Conservation (phyloP, 2,329 filamentous ascomycete genomes). For the Arthrobotrys musiformis region DNA sequence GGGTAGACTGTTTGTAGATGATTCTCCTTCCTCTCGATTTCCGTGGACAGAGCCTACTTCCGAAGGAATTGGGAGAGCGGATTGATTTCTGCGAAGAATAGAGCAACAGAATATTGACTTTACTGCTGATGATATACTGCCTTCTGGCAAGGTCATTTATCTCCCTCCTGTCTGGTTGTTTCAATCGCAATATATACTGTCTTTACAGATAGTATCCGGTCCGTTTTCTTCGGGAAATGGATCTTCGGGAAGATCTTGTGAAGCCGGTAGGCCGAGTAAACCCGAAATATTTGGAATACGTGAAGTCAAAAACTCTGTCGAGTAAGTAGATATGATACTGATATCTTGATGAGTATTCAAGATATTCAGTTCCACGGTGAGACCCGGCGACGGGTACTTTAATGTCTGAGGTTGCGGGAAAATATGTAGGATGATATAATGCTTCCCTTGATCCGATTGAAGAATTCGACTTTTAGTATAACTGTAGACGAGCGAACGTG, state of each 20-base stretch:
- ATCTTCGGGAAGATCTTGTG: not conserved
- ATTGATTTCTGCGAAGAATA: not conserved
- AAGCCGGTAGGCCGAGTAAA: not conserved
- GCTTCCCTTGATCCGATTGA: slow-evolving; percentile 8
- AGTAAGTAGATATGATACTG: not conserved
- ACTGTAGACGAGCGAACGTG: not conserved
- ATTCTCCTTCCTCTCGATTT: not conserved
- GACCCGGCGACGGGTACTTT: slow-evolving; percentile 17
- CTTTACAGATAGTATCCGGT: not conserved
- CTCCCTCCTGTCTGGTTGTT: not conserved
- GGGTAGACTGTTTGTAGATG: not conserved
- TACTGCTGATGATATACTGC: slow-evolving; percentile 7
- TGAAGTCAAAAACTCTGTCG: not conserved
- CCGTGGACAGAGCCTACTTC: not conserved
- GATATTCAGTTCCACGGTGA: not conserved
- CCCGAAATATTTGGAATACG: slow-evolving; percentile 6
- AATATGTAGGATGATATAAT: not conserved
- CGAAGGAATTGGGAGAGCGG: not conserved
- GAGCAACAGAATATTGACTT: slow-evolving; percentile 12
- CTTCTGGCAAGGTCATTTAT: slow-evolving; percentile 4
- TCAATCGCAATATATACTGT: no score
- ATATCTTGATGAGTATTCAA: slow-evolving; percentile 2
- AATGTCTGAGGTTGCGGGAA: not conserved
- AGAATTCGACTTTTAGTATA: not conserved
- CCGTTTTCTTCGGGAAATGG: not conserved